Evolutionary conservation across 768 basidiomycete genomes (phyloP).

Genomic region (Mycena galericulata): DNA sequence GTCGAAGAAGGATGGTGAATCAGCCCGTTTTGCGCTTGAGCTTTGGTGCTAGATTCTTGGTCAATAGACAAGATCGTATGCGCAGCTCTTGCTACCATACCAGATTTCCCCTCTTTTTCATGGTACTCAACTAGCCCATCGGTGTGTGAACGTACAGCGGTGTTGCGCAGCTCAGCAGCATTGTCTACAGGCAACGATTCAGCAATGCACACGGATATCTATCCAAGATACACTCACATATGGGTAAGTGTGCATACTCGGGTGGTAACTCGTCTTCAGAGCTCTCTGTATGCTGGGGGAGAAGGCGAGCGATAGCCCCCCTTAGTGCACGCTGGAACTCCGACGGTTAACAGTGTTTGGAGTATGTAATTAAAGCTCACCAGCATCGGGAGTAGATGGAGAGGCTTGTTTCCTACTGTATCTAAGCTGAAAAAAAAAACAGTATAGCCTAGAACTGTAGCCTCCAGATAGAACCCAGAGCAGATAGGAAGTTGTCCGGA

Average conservation of each 20-base stretch:
- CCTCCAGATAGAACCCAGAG: not conserved
- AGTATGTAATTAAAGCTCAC: not conserved
- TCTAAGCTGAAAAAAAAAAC: not conserved
- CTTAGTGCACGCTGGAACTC: not conserved
- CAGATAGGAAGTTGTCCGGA: no score
- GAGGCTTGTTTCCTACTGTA: not conserved
- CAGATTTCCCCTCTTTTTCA: not conserved
- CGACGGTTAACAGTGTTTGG: not conserved
- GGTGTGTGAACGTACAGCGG: not conserved
- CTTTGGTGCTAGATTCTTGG: not conserved
- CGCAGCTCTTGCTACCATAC: not conserved
- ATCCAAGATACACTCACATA: constrained; percentile 1
- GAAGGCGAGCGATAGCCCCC: not conserved
- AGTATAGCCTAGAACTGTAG: not conserved
- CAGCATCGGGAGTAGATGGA: constrained; percentile 1
- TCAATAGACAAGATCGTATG: not conserved
- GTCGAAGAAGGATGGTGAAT: not conserved
- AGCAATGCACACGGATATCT: not conserved
- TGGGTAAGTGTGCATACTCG: constrained; percentile 16
- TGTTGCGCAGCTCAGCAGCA: not conserved
- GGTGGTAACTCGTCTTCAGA: constrained; percentile 8
- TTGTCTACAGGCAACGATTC: not conserved
- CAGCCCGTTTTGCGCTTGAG: not conserved
- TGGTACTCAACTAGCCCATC: not conserved
- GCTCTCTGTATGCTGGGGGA: not conserved